A percentile compares a stretch with the other conserved stretches of the same genome.
Evolutionary conservation across 2,329 filamentous ascomycete species (phyloP).

Genomic region (Stagonosporopsis chrysanthemi): DNA sequence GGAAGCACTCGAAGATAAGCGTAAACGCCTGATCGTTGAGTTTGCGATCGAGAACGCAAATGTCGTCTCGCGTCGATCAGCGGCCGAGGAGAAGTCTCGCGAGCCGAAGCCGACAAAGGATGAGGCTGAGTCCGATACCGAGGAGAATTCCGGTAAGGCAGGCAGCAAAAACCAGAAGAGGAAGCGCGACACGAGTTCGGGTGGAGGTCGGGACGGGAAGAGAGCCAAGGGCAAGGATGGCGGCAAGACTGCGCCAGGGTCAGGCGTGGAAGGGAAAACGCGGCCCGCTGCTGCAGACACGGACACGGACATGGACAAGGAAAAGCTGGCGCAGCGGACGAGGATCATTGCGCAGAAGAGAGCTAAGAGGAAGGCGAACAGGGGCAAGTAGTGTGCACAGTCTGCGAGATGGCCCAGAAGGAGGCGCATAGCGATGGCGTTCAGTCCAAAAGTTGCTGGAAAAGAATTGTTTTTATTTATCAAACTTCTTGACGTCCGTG

Average conservation of each 20-base stretch:
- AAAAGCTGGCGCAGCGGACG: constrained; percentile 67
- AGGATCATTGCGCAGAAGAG: constrained; percentile 87
- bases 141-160: constrained; percentile 22
- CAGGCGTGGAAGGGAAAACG: constrained; percentile 29
- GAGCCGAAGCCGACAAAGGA: constrained; percentile 49
- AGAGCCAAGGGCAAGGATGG: constrained; percentile 23
- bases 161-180: constrained; percentile 46
- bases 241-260: constrained; percentile 24
- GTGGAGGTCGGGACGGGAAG: constrained; percentile 10
- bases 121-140: constrained; percentile 13
- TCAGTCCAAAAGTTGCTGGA: constrained; percentile 11
- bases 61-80: constrained; percentile 81
- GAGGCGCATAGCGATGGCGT: constrained; percentile 22
- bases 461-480: neutral
- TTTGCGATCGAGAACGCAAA: constrained; percentile 99
- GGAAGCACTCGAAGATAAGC: constrained; percentile 71
- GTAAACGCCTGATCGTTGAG: constrained; percentile 90
- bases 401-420: neutral
- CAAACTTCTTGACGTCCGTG: neutral
- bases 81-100: constrained; percentile 65
- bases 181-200: constrained; percentile 44
- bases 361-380: constrained; percentile 69
- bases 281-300: constrained; percentile 18
- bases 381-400: constrained; percentile 55
- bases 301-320: constrained; percentile 50